These are phyloP conservation scores for Aspergillus cavernicola DNA, from an alignment of 495 filamentous ascomycete genomes.

Conservation along the genomic window DNA sequence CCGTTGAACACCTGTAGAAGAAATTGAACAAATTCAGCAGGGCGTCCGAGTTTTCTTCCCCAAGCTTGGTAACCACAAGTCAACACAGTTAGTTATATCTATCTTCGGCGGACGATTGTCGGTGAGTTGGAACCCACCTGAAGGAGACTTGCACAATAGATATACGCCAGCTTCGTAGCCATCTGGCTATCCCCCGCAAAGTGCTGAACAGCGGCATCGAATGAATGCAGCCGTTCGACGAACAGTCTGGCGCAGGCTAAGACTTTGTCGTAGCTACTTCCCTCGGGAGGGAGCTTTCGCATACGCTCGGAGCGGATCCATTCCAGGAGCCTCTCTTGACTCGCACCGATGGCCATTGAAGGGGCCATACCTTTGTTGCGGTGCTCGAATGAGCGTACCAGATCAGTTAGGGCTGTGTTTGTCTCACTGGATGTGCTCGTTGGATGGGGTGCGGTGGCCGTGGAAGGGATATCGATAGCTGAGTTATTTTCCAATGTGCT, in stretches of 20 bases:
- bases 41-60: constrained; percentile 31
- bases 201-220: constrained; percentile 27
- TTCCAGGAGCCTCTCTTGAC: constrained; percentile 26
- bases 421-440: too few species aligned
- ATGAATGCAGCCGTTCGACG: constrained; percentile 26
- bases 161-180: constrained; percentile 34
- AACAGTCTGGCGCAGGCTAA: constrained; percentile 28
- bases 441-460: background rate
- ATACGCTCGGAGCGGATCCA: constrained; percentile 29
- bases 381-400: constrained; percentile 13
- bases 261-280: constrained; percentile 38
- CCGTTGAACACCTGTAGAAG: constrained; percentile 32
- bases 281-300: constrained; percentile 35
- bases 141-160: constrained; percentile 32
- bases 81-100: background rate
- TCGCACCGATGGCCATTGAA: constrained; percentile 10
- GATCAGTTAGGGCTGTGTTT: background rate
- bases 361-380: constrained; percentile 6
- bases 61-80: constrained; percentile 21
- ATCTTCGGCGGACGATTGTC: too few species aligned
- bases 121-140: constrained; percentile 29
- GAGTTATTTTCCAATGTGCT: too few species aligned
- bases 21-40: constrained; percentile 35
- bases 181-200: constrained; percentile 36
- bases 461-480: background rate